Evolutionary conservation across 495 filamentous ascomycete species (phyloP), one percentile per base, ranked within the genome.

Genomic region (Penicillium waksmanii): DNA sequence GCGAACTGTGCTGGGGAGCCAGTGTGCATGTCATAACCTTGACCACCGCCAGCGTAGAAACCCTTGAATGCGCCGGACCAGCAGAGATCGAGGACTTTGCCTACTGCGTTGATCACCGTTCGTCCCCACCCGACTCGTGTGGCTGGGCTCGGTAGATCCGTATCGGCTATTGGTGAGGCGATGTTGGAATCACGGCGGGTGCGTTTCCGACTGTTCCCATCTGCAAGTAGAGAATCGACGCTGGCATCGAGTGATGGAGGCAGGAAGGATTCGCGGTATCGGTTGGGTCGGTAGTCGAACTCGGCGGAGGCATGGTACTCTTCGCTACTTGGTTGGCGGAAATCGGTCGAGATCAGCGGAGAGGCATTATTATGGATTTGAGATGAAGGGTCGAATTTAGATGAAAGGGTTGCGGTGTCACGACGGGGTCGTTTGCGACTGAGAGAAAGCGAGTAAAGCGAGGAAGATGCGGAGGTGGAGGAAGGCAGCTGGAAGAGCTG

Each of bases 1-100:
- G 53, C 62, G 25, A 63, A 57, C 3, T 53, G 51, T 34, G 53
- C 18, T 53, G 63, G 49, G 7, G 58, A 42, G 5, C 64, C 54
- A 3, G 70, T 51, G 18, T 64, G 54, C 67, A 82, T 68, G 9
- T 82, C 75, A 65, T 92, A 96, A 13, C 85, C 89, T 38, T 76
- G 79, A 5, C 92, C 93, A 17, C 89, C 92, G 23, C 91, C 93
- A 13, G 92, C 89, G 56, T 93, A 87, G 73, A 97, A 97, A 0
- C 93, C 93, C 49, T 80, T 77, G 68, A 97, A 93, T 0, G 88
- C 83, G 10, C 85, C 83, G 1, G 80, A 78, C 66, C 80, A 89
- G 80, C 92, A 95, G 59, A 96, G 92, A 66, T 92, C 83, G 79
- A 89, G 90, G 9, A 95, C 85, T 69, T 87, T 93, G 7, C 90